Evolutionary conservation across 1,284 basidiomycete genomes (phyloP).

Genomic region (Hymenochaete sp.): DNA sequence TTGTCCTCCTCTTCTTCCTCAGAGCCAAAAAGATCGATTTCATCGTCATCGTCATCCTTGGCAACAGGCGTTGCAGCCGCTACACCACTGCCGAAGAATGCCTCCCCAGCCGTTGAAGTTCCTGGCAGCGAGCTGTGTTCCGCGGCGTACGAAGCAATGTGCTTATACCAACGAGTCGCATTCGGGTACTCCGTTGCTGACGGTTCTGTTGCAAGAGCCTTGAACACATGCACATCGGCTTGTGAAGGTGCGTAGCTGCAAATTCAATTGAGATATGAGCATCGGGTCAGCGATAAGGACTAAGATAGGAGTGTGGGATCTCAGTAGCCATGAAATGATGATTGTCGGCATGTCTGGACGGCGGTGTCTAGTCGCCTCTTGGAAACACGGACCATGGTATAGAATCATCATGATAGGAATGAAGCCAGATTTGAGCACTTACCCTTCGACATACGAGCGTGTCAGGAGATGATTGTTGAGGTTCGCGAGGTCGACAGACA

Average conservation of each 20-base stretch:
- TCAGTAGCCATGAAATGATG: slow-evolving; percentile 78
- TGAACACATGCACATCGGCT: slow-evolving; percentile 94
- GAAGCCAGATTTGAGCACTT: slow-evolving; percentile 32
- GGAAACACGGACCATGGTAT: slow-evolving; percentile 99
- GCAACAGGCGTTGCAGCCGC: slow-evolving; percentile 37
- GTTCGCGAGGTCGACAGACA: slow-evolving; percentile 68
- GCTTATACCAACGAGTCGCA: slow-evolving; percentile 88
- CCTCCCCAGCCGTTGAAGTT: slow-evolving; percentile 76
- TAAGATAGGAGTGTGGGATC: slow-evolving; percentile 21
- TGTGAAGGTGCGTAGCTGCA: slow-evolving; percentile 88
- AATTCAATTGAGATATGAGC: slow-evolving; percentile 17
- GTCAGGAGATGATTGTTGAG: slow-evolving; percentile 81
- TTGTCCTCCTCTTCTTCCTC: slow-evolving; percentile 89
- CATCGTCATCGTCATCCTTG: slow-evolving; percentile 83
- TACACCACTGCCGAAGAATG: slow-evolving; percentile 48
- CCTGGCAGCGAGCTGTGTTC: slow-evolving; percentile 78
- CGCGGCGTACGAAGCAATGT: slow-evolving; percentile 80
- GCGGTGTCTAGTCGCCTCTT: slow-evolving; percentile 98
- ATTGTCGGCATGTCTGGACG: slow-evolving; percentile 72
- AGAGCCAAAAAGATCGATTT: slow-evolving; percentile 86
- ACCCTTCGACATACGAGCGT: slow-evolving; percentile 91
- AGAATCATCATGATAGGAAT: slow-evolving; percentile 57
- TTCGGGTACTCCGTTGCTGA: slow-evolving; percentile 66
- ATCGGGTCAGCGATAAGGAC: slow-evolving; percentile 10
- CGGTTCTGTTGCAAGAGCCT: slow-evolving; percentile 59